These are phyloP conservation scores for Fraxinus paxiana DNA, from an alignment of 305 asterid genomes.

Conservation along the genomic window DNA sequence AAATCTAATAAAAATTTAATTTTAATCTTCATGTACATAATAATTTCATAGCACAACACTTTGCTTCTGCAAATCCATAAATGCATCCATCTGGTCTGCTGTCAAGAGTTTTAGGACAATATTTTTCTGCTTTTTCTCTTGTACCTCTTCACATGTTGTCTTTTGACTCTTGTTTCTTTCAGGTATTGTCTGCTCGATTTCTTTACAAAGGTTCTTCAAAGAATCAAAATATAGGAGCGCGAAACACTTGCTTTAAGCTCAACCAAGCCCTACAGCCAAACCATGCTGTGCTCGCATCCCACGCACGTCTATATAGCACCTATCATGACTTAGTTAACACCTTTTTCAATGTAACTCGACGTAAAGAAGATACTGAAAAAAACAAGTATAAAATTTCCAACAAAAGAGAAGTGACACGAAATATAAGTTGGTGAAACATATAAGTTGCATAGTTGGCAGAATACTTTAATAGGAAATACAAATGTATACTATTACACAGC, in stretches of 20 bases:
- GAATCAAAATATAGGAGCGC: no score
- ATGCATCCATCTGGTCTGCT: background rate
- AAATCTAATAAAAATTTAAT: no score
- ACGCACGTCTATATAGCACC: background rate
- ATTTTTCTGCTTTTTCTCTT: background rate
- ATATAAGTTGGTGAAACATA: background rate
- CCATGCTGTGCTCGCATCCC: background rate
- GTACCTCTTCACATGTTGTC: background rate
- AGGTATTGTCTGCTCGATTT: background rate
- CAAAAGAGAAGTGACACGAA: no score
- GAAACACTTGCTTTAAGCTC: background rate
- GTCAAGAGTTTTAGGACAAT: background rate
- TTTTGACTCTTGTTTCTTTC: no score
- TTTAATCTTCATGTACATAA: no score
- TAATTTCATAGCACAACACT: background rate
- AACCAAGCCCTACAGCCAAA: background rate
- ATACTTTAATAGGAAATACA: background rate
- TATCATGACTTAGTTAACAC: no score
- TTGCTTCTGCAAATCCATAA: background rate
- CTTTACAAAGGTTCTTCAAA: background rate
- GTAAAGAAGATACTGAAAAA: no score
- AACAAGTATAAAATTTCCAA: background rate
- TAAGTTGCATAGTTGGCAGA: background rate
- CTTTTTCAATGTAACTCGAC: background rate
- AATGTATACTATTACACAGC: background rate